Evolutionary conservation across 2,329 filamentous ascomycete species (phyloP).

Genomic region (Daldinia sp.): DNA sequence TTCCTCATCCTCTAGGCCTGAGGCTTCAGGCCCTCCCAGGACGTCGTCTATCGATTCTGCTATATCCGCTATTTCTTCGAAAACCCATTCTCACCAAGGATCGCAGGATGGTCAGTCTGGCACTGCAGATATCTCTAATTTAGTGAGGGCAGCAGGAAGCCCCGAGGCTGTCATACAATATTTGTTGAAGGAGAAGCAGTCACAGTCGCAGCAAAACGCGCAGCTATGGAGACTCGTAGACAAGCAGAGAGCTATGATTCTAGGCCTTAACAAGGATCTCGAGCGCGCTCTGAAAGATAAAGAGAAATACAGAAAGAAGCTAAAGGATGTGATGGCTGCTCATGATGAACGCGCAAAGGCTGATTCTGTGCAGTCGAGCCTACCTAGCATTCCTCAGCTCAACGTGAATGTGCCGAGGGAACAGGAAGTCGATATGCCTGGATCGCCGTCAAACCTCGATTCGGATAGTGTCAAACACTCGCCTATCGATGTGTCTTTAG

Average conservation of each 20-base stretch:
- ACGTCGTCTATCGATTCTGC: constrained; percentile 94
- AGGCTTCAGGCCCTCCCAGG: constrained; percentile 65
- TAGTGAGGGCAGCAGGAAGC: constrained; percentile 88
- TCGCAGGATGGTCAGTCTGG: constrained; percentile 70
- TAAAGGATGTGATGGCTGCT: constrained; percentile 76
- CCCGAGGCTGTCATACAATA: constrained; percentile 90
- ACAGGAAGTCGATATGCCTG: constrained; percentile 54
- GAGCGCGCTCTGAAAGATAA: constrained; percentile 93
- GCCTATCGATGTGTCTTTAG: constrained; percentile 69
- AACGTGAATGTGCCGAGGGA: constrained; percentile 51
- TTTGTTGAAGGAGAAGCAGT: constrained; percentile 90
- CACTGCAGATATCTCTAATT: constrained; percentile 78
- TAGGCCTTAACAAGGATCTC: constrained; percentile 93
- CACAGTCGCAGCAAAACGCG: constrained; percentile 86
- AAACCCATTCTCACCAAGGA: constrained; percentile 68
- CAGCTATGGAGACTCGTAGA: constrained; percentile 97
- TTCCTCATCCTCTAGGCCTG: constrained; percentile 57
- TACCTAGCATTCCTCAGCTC: constrained; percentile 43
- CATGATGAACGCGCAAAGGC: constrained; percentile 46
- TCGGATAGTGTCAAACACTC: constrained; percentile 66
- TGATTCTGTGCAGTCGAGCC: constrained; percentile 39
- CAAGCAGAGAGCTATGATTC: constrained; percentile 93
- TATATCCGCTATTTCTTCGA: constrained; percentile 80
- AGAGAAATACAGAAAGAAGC: constrained; percentile 89
- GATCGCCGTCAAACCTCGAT: constrained; percentile 62